phyloP scores from a whole-genome alignment of 208 protist genomes.

The Leishmania arabica region DNA sequence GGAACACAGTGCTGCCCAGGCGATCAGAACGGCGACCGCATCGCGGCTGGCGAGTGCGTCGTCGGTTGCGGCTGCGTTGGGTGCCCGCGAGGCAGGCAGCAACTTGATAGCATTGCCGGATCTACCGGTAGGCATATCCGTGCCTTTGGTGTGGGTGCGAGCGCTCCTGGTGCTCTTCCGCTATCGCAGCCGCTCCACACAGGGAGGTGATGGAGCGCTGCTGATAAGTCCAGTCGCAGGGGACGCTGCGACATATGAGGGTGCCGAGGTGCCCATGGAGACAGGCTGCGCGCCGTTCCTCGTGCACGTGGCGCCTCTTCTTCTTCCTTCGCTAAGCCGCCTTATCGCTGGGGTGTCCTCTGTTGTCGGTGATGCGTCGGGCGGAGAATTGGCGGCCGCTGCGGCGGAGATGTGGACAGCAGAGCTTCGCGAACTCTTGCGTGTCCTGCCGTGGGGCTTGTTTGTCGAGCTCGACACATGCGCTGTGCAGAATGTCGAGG shows the following conservation, averaged over 20 bases:
- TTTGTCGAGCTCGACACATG: conserved; percentile 17
- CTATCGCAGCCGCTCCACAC: conserved; percentile 7
- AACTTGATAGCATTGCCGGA: not conserved
- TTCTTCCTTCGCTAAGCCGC: conserved; percentile 4
- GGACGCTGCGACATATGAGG: not conserved
- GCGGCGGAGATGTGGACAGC: conserved; percentile 16
- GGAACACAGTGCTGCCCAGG: conserved; percentile 12
- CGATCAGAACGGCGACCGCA: not conserved
- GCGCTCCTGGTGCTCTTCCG: conserved; percentile 25
- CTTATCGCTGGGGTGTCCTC: conserved; percentile 2
- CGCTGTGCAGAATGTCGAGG: conserved; percentile 1
- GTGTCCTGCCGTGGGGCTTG: conserved; percentile 20
- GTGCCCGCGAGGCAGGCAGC: not conserved
- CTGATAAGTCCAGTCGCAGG: not conserved
- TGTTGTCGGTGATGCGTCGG: not conserved
- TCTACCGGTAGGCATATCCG: not conserved
- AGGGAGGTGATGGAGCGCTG: not conserved
- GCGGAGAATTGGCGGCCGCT: not conserved
- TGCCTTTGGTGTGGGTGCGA: conserved; percentile 23
- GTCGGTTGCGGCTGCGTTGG: conserved; percentile 17
- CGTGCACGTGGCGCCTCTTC: not conserved
- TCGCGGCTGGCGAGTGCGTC: conserved; percentile 15
- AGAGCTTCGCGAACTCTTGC: conserved; percentile 26
- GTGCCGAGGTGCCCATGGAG: not conserved
- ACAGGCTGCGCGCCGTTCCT: not conserved